Conservation (phyloP, 495 filamentous ascomycete species). For the Clavariopsis aquatica region DNA sequence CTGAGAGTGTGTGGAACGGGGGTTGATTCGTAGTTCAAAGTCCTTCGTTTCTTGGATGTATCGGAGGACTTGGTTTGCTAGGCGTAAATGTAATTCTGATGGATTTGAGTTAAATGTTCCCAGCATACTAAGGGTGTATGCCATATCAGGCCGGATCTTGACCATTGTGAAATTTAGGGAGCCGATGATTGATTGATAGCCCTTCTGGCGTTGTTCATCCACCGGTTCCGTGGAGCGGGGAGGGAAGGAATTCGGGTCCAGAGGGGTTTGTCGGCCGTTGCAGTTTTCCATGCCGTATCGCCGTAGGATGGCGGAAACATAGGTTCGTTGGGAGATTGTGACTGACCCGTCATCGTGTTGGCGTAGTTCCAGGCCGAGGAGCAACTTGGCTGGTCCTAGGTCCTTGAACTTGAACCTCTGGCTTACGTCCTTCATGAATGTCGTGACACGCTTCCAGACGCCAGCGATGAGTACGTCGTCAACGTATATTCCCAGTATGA, state of each 20-base stretch:
- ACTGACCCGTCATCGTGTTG: not conserved
- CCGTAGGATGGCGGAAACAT: not conserved
- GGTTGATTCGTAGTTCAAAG: too few species aligned
- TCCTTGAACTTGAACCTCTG: constrained; percentile 19
- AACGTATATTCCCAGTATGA: constrained; percentile 13
- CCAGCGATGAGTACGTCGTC: constrained; percentile 14
- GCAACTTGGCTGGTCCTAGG: not conserved
- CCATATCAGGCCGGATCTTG: constrained; percentile 3
- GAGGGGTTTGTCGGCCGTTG: not conserved
- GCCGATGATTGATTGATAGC: constrained; percentile 3
- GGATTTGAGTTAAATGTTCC: constrained; percentile 14
- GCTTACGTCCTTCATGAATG: not conserved
- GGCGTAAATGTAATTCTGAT: not conserved
- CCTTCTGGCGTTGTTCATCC: not conserved
- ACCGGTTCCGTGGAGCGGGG: not conserved
- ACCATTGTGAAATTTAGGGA: constrained; percentile 7
- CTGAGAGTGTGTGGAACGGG: too few species aligned
- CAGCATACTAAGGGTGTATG: constrained; percentile 9
- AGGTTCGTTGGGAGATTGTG: not conserved
- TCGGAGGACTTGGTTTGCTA: constrained; percentile 4
- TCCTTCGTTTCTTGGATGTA: constrained; percentile 9
- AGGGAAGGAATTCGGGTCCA: not conserved
- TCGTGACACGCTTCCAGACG: not conserved
- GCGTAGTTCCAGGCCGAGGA: constrained; percentile 7
- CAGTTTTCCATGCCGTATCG: not conserved